Conservation (phyloP, 1,284 basidiomycete genomes). For the Ganoderma multipileum region DNA sequence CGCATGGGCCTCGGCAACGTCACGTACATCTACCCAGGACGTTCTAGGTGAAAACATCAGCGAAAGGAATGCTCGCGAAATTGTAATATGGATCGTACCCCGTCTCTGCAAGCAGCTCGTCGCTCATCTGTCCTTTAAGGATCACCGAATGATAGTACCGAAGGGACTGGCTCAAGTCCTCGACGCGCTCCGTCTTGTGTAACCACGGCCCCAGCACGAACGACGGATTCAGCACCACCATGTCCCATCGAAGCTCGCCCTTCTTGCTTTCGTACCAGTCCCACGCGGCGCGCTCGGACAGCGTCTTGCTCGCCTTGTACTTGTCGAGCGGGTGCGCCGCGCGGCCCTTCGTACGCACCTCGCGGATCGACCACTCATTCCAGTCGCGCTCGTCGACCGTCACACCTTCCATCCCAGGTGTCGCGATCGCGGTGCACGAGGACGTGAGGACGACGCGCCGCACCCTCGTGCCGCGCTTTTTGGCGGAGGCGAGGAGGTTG, state of each 20-base stretch:
- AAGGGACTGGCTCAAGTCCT: conserved; percentile 28
- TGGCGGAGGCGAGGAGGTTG: conserved; percentile 25
- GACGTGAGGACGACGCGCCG: conserved; percentile 64
- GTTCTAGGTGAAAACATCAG: conserved; percentile 10
- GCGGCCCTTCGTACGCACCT: conserved; percentile 60
- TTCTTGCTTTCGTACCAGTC: conserved; percentile 61
- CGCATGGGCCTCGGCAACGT: conserved; percentile 64
- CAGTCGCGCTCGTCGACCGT: conserved; percentile 60
- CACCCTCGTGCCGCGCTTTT: conserved; percentile 15
- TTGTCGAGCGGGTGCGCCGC: conserved; percentile 50
- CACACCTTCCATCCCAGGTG: conserved; percentile 12
- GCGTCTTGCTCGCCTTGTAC: conserved; percentile 69
- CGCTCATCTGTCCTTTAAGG: conserved; percentile 13
- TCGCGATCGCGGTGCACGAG: conserved; percentile 56
- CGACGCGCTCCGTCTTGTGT: conserved; percentile 25
- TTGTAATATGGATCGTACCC: conserved; percentile 6
- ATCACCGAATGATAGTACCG: conserved; percentile 17
- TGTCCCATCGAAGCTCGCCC: conserved; percentile 37
- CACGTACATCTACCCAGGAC: conserved; percentile 64
- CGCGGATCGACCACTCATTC: conserved; percentile 64
- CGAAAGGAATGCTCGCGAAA: too few species aligned
- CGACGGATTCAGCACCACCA: conserved; percentile 18
- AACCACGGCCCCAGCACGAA: conserved; percentile 15
- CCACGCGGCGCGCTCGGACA: conserved; percentile 67
- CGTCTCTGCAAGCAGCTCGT: not conserved